Conservation (phyloP, 106 monocot genomes). For the Vanilla planifolia region DNA sequence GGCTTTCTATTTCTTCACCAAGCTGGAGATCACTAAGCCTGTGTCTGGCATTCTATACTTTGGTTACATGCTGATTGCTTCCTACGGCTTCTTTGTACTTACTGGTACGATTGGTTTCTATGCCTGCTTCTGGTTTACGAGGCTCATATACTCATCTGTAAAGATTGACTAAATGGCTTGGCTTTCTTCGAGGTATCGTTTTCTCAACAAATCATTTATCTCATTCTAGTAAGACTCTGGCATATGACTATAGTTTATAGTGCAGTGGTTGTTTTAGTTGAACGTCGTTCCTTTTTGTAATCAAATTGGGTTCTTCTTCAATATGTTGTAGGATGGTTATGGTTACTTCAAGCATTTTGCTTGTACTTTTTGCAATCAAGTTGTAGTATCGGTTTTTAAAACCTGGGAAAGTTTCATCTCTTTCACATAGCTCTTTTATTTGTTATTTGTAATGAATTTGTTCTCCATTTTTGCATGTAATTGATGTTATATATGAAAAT, state of each 20-base stretch:
- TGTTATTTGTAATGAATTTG: too few relatives aligned
- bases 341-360: neutral
- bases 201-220: neutral
- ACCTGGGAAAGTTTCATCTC: too few relatives aligned
- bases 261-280: neutral
- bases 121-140: conserved; percentile 94
- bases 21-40: conserved; percentile 77
- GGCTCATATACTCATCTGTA: conserved; percentile 95
- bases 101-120: conserved; percentile 96
- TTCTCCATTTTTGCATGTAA: too few relatives aligned
- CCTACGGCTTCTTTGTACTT: conserved; percentile 85
- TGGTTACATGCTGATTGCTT: conserved; percentile 97
- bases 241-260: conserved; percentile 4
- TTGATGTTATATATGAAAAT: too few relatives aligned
- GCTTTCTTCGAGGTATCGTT: neutral
- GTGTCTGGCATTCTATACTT: conserved; percentile 91
- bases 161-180: conserved; percentile 64
- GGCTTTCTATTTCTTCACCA: conserved; percentile 97
- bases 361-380: too few relatives aligned
- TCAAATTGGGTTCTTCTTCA: neutral
- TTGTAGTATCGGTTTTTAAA: too few relatives aligned
- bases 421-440: too few relatives aligned
- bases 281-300: neutral
- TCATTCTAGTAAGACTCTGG: neutral
- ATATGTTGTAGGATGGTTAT: too few relatives aligned